Evolutionary conservation across 2,329 filamentous ascomycete species (phyloP).

Genomic region (Penicillium sp.): DNA sequence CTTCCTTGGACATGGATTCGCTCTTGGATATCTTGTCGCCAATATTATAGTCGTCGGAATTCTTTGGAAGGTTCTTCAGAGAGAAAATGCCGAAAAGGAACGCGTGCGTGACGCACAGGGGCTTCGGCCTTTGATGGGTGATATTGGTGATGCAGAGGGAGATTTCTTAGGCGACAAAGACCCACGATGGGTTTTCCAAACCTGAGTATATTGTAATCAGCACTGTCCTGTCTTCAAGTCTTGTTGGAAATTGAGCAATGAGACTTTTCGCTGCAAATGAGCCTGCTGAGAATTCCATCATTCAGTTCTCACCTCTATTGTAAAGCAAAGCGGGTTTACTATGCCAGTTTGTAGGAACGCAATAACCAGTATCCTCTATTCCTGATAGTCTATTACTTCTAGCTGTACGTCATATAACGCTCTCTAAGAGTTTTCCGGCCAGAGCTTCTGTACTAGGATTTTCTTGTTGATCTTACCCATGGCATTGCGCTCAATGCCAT

Average conservation of each 20-base stretch:
- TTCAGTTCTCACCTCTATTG: no score
- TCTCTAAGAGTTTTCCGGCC: conserved; percentile 28
- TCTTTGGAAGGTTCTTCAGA: conserved; percentile 59
- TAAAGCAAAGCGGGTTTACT: no score
- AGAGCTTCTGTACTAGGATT: conserved; percentile 44
- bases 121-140: conserved; percentile 35
- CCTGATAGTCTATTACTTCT: not conserved
- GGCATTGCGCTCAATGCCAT: conserved; percentile 60
- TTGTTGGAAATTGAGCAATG: no score
- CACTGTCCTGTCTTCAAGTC: no score
- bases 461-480: conserved; percentile 79
- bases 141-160: conserved; percentile 54
- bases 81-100: conserved; percentile 62
- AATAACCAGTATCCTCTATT: no score
- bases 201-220: no score
- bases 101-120: conserved; percentile 48
- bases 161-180: conserved; percentile 67
- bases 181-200: conserved; percentile 68
- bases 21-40: conserved; percentile 64
- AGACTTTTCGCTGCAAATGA: no score
- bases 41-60: conserved; percentile 60
- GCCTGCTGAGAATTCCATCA: no score
- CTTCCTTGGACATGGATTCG: conserved; percentile 68
- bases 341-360: no score
- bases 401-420: not conserved